A percentile compares a stretch with the other conserved stretches of the same genome.
These are phyloP conservation scores for Eucalyptus marginata DNA, from an alignment of 345 rosid genomes.

Conservation along the genomic window DNA sequence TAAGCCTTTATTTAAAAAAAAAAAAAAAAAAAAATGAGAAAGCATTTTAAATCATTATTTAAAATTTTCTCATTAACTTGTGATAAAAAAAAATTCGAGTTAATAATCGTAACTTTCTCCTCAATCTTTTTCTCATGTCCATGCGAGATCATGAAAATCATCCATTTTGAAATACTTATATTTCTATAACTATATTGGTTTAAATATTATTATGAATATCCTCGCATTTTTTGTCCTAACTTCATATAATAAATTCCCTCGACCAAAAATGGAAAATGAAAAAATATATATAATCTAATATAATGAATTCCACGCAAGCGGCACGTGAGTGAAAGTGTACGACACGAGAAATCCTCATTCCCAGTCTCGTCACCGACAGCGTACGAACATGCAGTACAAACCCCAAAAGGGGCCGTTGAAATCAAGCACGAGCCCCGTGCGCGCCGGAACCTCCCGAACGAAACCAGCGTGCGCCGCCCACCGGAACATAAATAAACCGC, in stretches of 20 bases:
- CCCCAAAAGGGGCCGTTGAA: not conserved
- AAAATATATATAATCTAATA: not conserved
- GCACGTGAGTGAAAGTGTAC: not conserved
- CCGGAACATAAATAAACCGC: not conserved
- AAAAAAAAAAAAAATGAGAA: too few relatives aligned
- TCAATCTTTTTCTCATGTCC: not conserved
- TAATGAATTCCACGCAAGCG: not conserved
- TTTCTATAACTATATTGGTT: not conserved
- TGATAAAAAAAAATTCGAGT: not conserved
- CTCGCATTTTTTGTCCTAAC: not conserved
- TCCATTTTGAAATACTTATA: not conserved
- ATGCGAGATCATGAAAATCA: not conserved
- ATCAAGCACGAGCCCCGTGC: not conserved
- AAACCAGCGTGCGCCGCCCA: not conserved
- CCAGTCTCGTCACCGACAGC: not conserved
- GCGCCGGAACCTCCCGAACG: not conserved
- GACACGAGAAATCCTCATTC: not conserved
- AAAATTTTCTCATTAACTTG: too few relatives aligned
- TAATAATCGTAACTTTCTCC: not conserved
- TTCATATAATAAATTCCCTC: not conserved
- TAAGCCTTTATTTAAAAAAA: too few relatives aligned
- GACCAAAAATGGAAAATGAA: not conserved
- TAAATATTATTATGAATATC: not conserved
- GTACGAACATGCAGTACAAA: not conserved
- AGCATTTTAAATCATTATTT: fast-evolving